These are phyloP conservation scores for Cupressus sempervirens DNA, from an alignment of 75 land plant species.

Conservation along the genomic window DNA sequence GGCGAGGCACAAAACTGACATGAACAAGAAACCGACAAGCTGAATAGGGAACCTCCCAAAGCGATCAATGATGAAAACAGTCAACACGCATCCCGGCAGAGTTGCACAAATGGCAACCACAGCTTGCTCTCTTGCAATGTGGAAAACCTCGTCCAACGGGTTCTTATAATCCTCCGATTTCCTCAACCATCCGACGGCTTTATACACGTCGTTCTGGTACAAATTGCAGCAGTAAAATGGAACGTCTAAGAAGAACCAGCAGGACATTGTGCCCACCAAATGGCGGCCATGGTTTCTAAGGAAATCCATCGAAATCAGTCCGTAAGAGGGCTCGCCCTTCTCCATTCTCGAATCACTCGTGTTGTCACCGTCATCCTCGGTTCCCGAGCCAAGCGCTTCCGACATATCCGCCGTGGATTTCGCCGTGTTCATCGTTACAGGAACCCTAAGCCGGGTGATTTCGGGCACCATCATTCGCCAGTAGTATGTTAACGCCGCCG, in stretches of 20 bases:
- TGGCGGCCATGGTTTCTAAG: constrained; percentile 33
- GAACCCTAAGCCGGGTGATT: background rate
- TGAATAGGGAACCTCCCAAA: constrained; percentile 14
- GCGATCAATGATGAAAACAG: constrained; percentile 17
- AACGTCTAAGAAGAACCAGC: constrained; percentile 51
- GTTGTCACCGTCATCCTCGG: constrained; percentile 13
- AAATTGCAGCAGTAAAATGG: constrained; percentile 63
- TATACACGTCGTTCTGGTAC: constrained; percentile 49
- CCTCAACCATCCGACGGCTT: constrained; percentile 3
- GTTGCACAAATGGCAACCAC: constrained; percentile 24
- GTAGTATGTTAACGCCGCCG: background rate
- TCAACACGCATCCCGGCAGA: constrained; percentile 31
- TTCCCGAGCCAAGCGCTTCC: constrained; percentile 30
- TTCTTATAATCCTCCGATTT: background rate
- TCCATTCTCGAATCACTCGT: background rate
- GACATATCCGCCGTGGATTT: constrained; percentile 3
- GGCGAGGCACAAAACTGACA: constrained; percentile 26
- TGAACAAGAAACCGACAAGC: constrained; percentile 11
- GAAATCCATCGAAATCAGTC: constrained; percentile 38
- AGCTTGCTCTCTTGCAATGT: constrained; percentile 26
- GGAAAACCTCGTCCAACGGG: constrained; percentile 15
- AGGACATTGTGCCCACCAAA: constrained; percentile 37
- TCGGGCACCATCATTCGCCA: background rate
- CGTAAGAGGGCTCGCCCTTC: background rate
- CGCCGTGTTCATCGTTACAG: background rate